Evolutionary conservation across 495 filamentous ascomycete species (phyloP).

Genomic region (Hyaloscypha finlandica): DNA sequence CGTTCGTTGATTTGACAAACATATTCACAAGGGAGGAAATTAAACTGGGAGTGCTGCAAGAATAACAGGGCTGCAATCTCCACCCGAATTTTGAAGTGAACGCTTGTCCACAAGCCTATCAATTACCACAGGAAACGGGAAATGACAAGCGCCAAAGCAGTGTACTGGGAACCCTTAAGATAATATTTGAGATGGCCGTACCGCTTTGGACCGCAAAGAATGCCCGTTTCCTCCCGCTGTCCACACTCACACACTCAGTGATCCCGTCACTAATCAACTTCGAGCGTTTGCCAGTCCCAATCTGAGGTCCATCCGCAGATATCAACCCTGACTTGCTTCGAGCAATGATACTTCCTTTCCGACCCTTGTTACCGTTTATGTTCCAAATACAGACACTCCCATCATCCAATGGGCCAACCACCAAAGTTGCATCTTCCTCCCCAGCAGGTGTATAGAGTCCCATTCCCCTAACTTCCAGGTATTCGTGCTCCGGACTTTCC

Average conservation of each 20-base stretch:
- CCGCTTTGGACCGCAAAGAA: conserved; percentile 77
- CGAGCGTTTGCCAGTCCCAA: conserved; percentile 31
- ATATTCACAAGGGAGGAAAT: too few species aligned
- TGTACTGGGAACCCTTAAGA: neutral
- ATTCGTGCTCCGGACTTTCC: conserved; percentile 35
- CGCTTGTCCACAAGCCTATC: too few species aligned
- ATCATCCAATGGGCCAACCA: conserved; percentile 80
- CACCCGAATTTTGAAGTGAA: too few species aligned
- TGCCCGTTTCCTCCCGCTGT: conserved; percentile 66
- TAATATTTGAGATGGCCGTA: conserved; percentile 36
- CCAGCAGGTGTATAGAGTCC: conserved; percentile 60
- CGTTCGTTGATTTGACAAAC: too few species aligned
- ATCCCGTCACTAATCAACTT: conserved; percentile 64
- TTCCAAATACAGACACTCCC: conserved; percentile 88
- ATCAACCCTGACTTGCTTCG: conserved; percentile 54
- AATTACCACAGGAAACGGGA: too few species aligned
- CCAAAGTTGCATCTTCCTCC: conserved; percentile 52
- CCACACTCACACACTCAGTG: conserved; percentile 82
- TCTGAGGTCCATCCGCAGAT: conserved; percentile 39
- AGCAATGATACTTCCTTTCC: conserved; percentile 65
- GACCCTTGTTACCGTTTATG: conserved; percentile 59
- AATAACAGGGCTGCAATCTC: neutral
- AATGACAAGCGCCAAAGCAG: too few species aligned
- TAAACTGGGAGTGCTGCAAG: too few species aligned
- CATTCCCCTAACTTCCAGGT: conserved; percentile 63